These are phyloP conservation scores for Epichloe baconii DNA, from an alignment of 2,329 filamentous ascomycete genomes.

Conservation along the genomic window DNA sequence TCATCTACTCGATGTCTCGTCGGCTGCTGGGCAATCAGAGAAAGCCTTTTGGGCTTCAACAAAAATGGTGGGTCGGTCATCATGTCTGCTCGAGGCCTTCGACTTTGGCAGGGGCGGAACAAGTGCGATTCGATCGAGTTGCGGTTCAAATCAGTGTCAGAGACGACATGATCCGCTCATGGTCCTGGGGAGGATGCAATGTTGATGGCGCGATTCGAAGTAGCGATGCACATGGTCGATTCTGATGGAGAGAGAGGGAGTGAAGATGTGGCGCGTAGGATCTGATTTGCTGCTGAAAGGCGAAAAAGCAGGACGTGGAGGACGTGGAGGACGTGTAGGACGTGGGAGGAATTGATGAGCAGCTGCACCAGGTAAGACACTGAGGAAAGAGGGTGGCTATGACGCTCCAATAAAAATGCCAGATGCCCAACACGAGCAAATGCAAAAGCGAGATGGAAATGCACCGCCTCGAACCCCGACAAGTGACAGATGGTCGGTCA, in stretches of 20 bases:
- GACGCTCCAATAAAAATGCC: neutral
- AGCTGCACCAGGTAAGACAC: neutral
- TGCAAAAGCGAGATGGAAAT: neutral
- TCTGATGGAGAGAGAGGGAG: neutral
- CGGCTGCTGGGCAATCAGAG: constrained; percentile 25
- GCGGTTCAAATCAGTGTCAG: neutral
- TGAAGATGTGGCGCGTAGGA: neutral
- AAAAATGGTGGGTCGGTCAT: constrained; percentile 23
- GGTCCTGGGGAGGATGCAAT: constrained; percentile 20
- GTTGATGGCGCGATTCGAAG: constrained; percentile 11
- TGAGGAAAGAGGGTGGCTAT: neutral
- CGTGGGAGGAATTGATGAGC: neutral
- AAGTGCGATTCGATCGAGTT: neutral
- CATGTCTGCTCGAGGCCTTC: constrained; percentile 5
- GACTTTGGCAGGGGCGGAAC: neutral
- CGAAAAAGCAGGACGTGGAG: neutral
- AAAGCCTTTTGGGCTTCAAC: constrained; percentile 21
- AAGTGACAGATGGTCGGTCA: neutral
- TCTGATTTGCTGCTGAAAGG: neutral
- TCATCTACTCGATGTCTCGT: constrained; percentile 35
- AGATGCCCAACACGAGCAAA: neutral
- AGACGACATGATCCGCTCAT: constrained; percentile 16
- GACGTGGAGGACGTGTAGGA: too few relatives aligned
- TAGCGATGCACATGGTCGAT: constrained; percentile 8
- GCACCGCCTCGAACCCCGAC: neutral